These are phyloP conservation scores for Diutina mesorugosa DNA, from an alignment of 1,139 yeast species.

Conservation along the genomic window DNA sequence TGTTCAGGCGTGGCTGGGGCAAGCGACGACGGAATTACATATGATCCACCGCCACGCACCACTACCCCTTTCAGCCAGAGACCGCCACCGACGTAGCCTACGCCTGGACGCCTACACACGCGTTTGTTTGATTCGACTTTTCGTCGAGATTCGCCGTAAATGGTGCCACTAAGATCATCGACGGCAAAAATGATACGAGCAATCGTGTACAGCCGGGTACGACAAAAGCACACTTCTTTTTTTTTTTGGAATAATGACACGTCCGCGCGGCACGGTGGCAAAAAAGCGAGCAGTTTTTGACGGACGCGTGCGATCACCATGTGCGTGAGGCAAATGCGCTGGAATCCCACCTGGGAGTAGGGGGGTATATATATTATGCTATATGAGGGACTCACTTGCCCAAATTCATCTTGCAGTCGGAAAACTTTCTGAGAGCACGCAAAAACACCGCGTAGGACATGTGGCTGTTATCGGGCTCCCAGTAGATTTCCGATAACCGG, in stretches of 20 bases:
- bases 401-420: constrained; percentile 74
- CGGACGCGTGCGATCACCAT: neutral
- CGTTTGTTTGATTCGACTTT: neutral
- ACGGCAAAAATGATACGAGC: neutral
- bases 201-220: neutral
- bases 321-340: neutral
- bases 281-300: neutral
- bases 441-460: constrained; percentile 79
- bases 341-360: neutral
- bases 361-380: neutral
- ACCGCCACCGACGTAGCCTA: neutral
- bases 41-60: neutral
- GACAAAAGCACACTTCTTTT: neutral
- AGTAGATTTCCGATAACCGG: constrained; percentile 77
- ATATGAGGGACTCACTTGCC: constrained; percentile 44
- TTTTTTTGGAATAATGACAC: neutral
- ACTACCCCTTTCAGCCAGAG: neutral
- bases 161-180: neutral
- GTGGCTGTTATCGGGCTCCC: constrained; percentile 74
- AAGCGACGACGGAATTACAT: neutral
- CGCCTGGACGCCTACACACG: neutral
- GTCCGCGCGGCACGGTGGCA: constrained; percentile 4
- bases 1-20: neutral
- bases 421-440: constrained; percentile 68
- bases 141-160: neutral